A percentile compares a stretch with the other conserved stretches of the same genome.
phyloP scores from a whole-genome alignment of 2,329 filamentous ascomycete species.

The Ceratocystis cacaofunesta region DNA sequence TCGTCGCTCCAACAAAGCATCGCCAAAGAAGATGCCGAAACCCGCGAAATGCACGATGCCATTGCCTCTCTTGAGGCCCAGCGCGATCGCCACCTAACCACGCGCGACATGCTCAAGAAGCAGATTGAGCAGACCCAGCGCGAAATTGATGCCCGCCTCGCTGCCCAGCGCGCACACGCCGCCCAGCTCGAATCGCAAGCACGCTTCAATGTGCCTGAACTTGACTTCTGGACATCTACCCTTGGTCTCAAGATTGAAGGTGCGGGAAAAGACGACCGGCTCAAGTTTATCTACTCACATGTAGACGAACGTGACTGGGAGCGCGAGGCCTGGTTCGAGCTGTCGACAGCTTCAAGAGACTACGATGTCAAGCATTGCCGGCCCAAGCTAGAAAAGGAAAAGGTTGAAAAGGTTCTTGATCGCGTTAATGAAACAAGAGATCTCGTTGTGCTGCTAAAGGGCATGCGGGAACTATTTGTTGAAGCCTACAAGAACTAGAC shows the following conservation, averaged over 20 bases:
- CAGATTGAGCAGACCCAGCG: constrained; percentile 54
- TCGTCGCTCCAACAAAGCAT: constrained; percentile 57
- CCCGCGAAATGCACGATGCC: constrained; percentile 54
- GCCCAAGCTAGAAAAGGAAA: constrained; percentile 68
- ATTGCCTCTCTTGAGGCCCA: constrained; percentile 44
- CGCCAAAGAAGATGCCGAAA: constrained; percentile 64
- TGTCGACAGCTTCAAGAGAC: constrained; percentile 65
- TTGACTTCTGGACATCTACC: constrained; percentile 91
- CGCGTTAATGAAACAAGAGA: constrained; percentile 68
- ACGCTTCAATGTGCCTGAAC: constrained; percentile 78
- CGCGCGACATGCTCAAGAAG: constrained; percentile 40
- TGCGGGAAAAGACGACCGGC: constrained; percentile 63
- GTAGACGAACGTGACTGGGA: constrained; percentile 79
- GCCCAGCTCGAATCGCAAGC: constrained; percentile 68
- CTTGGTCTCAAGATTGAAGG: constrained; percentile 82
- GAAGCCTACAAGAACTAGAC: constrained; percentile 39
- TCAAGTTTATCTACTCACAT: constrained; percentile 83
- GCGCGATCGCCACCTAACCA: constrained; percentile 44
- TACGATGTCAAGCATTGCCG: constrained; percentile 71
- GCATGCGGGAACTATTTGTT: constrained; percentile 67
- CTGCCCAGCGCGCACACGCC: constrained; percentile 58
- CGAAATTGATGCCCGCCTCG: constrained; percentile 52
- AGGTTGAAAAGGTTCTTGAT: constrained; percentile 62
- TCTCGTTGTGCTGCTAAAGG: constrained; percentile 57
- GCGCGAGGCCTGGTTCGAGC: constrained; percentile 82